These are phyloP conservation scores for Eudorina sp. DNA, from an alignment of 139 green algal species.

Conservation along the genomic window DNA sequence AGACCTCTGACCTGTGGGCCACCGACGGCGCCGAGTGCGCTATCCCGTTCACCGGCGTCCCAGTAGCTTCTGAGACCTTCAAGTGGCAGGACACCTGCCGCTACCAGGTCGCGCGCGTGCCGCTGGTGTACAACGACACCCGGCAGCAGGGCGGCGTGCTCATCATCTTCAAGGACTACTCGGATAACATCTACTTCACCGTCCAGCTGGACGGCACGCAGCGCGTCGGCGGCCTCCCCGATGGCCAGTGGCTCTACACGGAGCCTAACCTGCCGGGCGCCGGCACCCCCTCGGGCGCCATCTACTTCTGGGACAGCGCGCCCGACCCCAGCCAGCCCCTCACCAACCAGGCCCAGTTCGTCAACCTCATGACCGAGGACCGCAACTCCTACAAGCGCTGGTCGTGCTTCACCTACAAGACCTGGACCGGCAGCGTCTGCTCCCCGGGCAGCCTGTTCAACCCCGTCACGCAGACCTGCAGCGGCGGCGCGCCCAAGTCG, in stretches of 20 bases:
- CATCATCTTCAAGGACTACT: conserved; percentile 42
- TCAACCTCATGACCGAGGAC: conserved; percentile 2
- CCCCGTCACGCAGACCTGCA: too few relatives aligned
- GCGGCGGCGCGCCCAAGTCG: background rate
- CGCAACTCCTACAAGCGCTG: conserved; percentile 28
- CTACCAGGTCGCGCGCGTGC: background rate
- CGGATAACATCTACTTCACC: conserved; percentile 46
- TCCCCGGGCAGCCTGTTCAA: conserved; percentile 3
- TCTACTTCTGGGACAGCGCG: conserved; percentile 28
- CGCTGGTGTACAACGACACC: background rate
- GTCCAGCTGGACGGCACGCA: background rate
- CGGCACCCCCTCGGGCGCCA: background rate
- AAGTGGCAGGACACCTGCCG: background rate
- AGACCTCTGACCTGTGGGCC: conserved; percentile 25
- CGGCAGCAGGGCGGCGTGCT: background rate
- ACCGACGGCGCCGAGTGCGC: conserved; percentile 17
- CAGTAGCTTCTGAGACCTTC: conserved; percentile 1
- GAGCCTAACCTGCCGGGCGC: conserved; percentile 1
- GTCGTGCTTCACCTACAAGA: conserved; percentile 34
- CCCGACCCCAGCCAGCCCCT: background rate
- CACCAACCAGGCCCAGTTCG: background rate
- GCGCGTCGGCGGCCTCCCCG: background rate
- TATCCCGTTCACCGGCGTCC: background rate
- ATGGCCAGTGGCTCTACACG: conserved; percentile 38
- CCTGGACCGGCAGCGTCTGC: background rate